A percentile compares a stretch with the other conserved stretches of the same genome.
Evolutionary conservation across 352 stramenopile species (phyloP).

Genomic region (Phytophthora agathidicida): DNA sequence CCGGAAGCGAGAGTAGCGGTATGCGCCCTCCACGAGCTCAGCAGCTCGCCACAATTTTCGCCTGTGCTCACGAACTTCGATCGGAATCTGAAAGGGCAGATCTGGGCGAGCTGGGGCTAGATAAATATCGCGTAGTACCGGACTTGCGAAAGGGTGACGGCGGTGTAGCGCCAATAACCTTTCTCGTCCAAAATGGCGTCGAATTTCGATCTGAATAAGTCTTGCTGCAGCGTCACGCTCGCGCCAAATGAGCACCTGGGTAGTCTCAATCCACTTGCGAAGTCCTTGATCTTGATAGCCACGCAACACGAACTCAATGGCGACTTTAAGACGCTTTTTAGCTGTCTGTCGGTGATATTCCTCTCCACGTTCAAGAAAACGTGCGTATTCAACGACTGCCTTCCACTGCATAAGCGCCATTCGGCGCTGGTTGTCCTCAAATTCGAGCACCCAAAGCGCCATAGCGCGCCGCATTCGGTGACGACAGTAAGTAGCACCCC

Average conservation of each 20-base stretch:
- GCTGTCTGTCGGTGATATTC: slow-evolving; percentile 68
- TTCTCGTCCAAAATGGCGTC: slow-evolving; percentile 42
- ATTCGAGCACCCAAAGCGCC: slow-evolving; percentile 70
- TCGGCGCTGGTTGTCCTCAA: slow-evolving; percentile 78
- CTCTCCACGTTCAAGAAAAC: slow-evolving; percentile 57
- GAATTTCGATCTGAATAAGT: slow-evolving; percentile 59
- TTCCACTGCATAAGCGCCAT: slow-evolving; percentile 85
- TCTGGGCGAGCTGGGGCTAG: slow-evolving; percentile 42
- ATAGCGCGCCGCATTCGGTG: slow-evolving; percentile 76
- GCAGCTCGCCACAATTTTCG: slow-evolving; percentile 66
- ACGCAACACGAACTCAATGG: slow-evolving; percentile 74
- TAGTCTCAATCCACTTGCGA: slow-evolving; percentile 57
- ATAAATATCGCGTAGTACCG: slow-evolving; percentile 60
- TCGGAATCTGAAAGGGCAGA: slow-evolving; percentile 54
- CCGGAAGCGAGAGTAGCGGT: slow-evolving; percentile 61
- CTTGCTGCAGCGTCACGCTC: slow-evolving; percentile 55
- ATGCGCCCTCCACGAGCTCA: slow-evolving; percentile 59
- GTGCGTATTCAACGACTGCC: slow-evolving; percentile 66
- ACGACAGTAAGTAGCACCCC: slow-evolving; percentile 74
- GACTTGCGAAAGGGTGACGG: slow-evolving; percentile 44
- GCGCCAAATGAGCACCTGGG: slow-evolving; percentile 63
- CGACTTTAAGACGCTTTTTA: slow-evolving; percentile 62
- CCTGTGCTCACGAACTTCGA: slow-evolving; percentile 57
- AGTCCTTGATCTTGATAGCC: slow-evolving; percentile 69
- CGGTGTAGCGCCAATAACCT: slow-evolving; percentile 55